Evolutionary conservation across 768 basidiomycete species (phyloP).

Genomic region (Suillus tomentosus): DNA sequence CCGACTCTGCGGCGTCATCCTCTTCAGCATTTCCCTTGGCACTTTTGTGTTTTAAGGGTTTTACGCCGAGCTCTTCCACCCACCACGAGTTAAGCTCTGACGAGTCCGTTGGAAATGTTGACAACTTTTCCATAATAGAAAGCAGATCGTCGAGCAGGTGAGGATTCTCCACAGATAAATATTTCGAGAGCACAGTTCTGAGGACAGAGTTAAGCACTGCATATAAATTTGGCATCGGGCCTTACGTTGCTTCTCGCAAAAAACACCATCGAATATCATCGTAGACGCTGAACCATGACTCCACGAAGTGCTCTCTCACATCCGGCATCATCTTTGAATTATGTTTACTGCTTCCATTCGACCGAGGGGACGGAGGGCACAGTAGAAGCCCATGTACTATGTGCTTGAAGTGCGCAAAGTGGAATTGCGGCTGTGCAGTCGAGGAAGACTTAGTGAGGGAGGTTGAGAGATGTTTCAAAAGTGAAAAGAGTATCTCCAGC

Average conservation of each 20-base stretch:
- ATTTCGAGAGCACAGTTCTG: slow-evolving; percentile 29
- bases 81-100: slow-evolving; percentile 78
- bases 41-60: slow-evolving; percentile 53
- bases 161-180: slow-evolving; percentile 35
- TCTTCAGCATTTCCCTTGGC: slow-evolving; percentile 42
- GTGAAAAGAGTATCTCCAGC: slow-evolving; percentile 72
- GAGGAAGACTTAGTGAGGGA: slow-evolving; percentile 49
- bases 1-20: slow-evolving; percentile 35
- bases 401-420: slow-evolving; percentile 67
- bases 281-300: slow-evolving; percentile 73
- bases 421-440: slow-evolving; percentile 60
- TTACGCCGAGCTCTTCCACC: slow-evolving; percentile 65
- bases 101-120: slow-evolving; percentile 71
- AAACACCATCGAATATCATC: slow-evolving; percentile 92
- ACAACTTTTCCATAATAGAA: slow-evolving; percentile 64
- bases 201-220: slow-evolving; percentile 3
- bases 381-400: slow-evolving; percentile 60
- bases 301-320: slow-evolving; percentile 63
- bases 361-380: slow-evolving; percentile 54
- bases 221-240: slow-evolving; percentile 1
- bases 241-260: slow-evolving; percentile 75
- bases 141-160: slow-evolving; percentile 55
- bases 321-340: slow-evolving; percentile 53
- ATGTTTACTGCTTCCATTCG: slow-evolving; percentile 21
- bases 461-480: slow-evolving; percentile 78